Evolutionary conservation across 352 stramenopile genomes (phyloP), one percentile per base, ranked within the genome.

Genomic region (Phytopythium helicoides): DNA sequence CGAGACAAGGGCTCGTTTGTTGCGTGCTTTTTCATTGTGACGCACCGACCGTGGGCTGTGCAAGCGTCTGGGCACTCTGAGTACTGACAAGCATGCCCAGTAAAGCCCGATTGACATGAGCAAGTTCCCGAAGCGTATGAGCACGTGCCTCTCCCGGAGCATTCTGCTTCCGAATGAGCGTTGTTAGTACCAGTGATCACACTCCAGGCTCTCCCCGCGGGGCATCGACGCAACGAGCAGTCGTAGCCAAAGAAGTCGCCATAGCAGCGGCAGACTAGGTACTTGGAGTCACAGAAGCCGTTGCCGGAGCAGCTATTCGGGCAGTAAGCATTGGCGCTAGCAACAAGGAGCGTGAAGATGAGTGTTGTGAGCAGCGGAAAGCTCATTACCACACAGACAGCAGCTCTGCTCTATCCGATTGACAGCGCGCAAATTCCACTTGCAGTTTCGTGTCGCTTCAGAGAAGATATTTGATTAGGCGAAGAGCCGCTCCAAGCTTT

Each of bases 91-190:
- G 85, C 76, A 31, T 76, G 54, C 14, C 86, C 86, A 3, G 53
- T 68, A 61, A 96, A 97, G 25, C 81, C 86, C 9, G 70, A 62
- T 49, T 97, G 81, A 47, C 92, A 98, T 23, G 47, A 52, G 50
- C 92, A 98, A 15, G 64, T 60, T 6, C 89, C 89, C 6, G 69
- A 82, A 1, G 64, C 56, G 33, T 74, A 63, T 35, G 80, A 57
- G 63, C 91, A 98, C 12, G 62, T 76, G 11, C 91, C 91, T 56
- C 81, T 60, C 12, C 72, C 78, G 0, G 81, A 87, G 47, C 78
- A 92, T 41, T 85, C 72, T 9, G 56, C 62, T 0, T 56, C 44
- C 26, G 52, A 62, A 47, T 92, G 81, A 3, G 78, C 81, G 22
- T 73, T 47, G 37, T 89, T 56, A 7, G 51, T 36, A 15, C 62